phyloP scores from a whole-genome alignment of 768 basidiomycete genomes.

The Sporobolomyces roseus region DNA sequence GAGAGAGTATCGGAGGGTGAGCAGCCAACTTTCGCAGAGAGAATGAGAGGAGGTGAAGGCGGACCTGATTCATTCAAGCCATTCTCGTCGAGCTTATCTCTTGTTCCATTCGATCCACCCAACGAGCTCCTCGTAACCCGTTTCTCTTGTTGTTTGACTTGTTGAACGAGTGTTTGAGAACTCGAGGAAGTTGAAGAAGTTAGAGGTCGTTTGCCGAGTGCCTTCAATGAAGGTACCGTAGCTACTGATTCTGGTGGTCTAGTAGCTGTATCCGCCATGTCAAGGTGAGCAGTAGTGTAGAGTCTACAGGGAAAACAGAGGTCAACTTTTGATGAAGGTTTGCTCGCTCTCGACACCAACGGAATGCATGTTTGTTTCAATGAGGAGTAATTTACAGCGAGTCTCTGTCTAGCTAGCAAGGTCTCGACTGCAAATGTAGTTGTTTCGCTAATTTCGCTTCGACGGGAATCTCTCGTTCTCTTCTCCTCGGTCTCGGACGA shows the following conservation, averaged over 20 bases:
- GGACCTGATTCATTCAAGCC: neutral
- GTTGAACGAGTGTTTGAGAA: neutral
- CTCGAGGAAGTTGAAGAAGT: neutral
- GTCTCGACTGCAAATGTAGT: no score
- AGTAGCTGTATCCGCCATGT: neutral
- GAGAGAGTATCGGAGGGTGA: no score
- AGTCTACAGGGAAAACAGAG: no score
- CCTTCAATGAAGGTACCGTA: slow-evolving; percentile 6
- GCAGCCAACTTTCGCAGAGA: neutral
- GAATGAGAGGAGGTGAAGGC: neutral
- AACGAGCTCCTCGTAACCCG: slow-evolving; percentile 16
- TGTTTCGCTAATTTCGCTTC: no score
- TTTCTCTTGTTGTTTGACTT: slow-evolving; percentile 3
- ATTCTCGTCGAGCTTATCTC: neutral
- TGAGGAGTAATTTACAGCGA: no score
- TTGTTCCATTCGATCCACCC: neutral
- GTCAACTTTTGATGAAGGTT: no score
- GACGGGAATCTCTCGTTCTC: no score
- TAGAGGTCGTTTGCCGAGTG: slow-evolving; percentile 24
- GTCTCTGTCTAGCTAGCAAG: no score
- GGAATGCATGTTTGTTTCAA: no score
- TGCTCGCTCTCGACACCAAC: no score
- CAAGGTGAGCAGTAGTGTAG: no score
- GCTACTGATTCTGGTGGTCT: neutral
- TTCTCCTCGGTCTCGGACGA: no score